phyloP scores from a whole-genome alignment of 257 asterid genomes.

The Leonotis leonurus region DNA sequence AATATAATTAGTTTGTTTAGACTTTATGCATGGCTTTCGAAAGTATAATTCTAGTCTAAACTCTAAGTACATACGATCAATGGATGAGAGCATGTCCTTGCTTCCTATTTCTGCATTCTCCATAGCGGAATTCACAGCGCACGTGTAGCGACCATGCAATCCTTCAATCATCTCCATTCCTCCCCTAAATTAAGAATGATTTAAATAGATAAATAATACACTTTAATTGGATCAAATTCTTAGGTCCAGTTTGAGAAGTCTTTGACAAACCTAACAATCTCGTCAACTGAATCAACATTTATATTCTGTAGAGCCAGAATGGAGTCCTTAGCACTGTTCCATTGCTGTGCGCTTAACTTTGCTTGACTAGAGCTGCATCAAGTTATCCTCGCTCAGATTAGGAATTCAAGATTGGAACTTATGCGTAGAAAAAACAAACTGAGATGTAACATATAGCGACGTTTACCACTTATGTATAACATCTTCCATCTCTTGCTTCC shows the following conservation, averaged over 20 bases:
- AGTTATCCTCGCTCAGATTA: conserved; percentile 1
- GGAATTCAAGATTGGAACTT: background rate
- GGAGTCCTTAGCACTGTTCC: conserved; percentile 68
- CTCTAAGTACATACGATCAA: conserved; percentile 47
- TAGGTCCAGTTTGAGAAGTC: background rate
- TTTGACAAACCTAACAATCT: conserved; percentile 56
- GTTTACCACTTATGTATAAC: conserved; percentile 67
- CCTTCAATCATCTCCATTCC: conserved; percentile 58
- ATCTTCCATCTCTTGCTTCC: conserved; percentile 57
- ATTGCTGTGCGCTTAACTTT: conserved; percentile 62
- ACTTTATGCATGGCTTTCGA: background rate
- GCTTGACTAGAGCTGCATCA: conserved; percentile 64
- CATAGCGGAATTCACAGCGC: conserved; percentile 61
- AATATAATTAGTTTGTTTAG: background rate
- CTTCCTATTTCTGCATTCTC: conserved; percentile 66
- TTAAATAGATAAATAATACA: background rate
- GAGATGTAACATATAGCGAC: background rate
- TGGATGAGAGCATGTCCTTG: conserved; percentile 60
- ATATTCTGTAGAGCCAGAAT: conserved; percentile 50
- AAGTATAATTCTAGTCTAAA: background rate
- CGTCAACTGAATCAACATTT: conserved; percentile 53
- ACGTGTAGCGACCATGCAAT: conserved; percentile 46
- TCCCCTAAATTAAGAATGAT: conserved; percentile 36
- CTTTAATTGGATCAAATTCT: background rate
- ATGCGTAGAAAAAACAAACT: background rate